Base-by-base conservation (phyloP, 352 stramenopile genomes). In the Pythium insidiosum region DNA sequence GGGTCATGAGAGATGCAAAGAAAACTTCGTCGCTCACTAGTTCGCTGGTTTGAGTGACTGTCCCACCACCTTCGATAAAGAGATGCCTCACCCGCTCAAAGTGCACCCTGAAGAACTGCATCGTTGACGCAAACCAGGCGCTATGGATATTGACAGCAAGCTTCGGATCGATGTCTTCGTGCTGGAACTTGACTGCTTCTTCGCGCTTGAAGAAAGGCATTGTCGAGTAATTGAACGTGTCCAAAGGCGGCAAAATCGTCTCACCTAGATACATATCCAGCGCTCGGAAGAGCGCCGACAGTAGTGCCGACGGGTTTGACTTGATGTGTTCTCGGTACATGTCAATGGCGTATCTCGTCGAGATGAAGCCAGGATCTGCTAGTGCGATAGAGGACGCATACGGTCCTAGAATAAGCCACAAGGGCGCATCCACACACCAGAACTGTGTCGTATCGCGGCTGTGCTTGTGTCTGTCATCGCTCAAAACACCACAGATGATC, bases 401-500 rank as follows among this genome's bases (percentile, higher is more conserved):
- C 0, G 63, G 66, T 18, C 80, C 80, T 2, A 92, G 58, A 3
- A 68, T 53, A 37, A 82, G 66, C 65, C 70, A 67, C 15, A 88
- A 69, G 0, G 66, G 73, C 1, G 68, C 74, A 33, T 90, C 71
- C 0, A 88, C 63, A 13, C 71, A 52, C 80, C 80, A 92, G 28
- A 92, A 92, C 41, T 90, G 77, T 19, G 75, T 64, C 0, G 38
- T 15, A 20, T 12, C 13, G 19, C 12, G 12, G 13, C n/a, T 21
- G 12, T 12, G 28, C 6, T 24, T 39, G 6, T n/a, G n/a, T n/a
- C 47, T 73, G 54, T 44, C 43, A 38, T 46, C 74, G 53, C 23
- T 33, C 28, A 15, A 38, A 10, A 49, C 58, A 69, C 77, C 77
- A 24, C 69, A 57, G 57, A 89, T 83, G 34, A 89, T 83, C 0